Conservation (phyloP, 202 grass and related monocot species). For the Bolboschoenoplectus hybrid region DNA sequence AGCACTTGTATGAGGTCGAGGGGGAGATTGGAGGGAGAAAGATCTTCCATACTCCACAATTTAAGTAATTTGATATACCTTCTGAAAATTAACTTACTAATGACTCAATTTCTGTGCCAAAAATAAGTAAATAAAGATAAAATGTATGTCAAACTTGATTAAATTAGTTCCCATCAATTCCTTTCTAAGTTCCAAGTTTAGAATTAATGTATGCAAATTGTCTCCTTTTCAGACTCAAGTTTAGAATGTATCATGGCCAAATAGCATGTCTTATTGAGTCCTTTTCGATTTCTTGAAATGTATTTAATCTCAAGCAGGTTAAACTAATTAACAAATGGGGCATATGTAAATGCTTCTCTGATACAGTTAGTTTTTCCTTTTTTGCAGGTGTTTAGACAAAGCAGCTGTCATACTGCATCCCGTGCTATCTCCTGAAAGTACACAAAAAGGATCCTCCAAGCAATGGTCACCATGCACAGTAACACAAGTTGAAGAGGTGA, state of each 20-base stretch:
- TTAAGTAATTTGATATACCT: slow-evolving; percentile 27
- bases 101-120: neutral
- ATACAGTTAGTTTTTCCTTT: neutral
- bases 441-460: neutral
- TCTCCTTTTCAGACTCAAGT: neutral
- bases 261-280: neutral
- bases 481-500: slow-evolving; percentile 47
- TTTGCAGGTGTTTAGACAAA: slow-evolving; percentile 42
- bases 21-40: slow-evolving; percentile 24
- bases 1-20: slow-evolving; percentile 41
- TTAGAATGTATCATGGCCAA: neutral
- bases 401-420: neutral
- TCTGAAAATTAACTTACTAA: neutral
- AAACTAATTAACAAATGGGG: neutral
- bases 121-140: neutral
- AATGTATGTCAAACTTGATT: neutral
- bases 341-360: neutral
- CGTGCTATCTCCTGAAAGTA: neutral
- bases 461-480: slow-evolving; percentile 35
- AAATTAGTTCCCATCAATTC: neutral
- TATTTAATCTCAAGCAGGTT: too few relatives aligned
- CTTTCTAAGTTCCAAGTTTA: neutral
- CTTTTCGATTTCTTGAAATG: neutral
- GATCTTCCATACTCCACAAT: slow-evolving; percentile 41
- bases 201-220: neutral